Evolutionary conservation across 2,329 filamentous ascomycete species (phyloP), one percentile per base, ranked within the genome.

Genomic region (Hypoxylon rubiginosum): DNA sequence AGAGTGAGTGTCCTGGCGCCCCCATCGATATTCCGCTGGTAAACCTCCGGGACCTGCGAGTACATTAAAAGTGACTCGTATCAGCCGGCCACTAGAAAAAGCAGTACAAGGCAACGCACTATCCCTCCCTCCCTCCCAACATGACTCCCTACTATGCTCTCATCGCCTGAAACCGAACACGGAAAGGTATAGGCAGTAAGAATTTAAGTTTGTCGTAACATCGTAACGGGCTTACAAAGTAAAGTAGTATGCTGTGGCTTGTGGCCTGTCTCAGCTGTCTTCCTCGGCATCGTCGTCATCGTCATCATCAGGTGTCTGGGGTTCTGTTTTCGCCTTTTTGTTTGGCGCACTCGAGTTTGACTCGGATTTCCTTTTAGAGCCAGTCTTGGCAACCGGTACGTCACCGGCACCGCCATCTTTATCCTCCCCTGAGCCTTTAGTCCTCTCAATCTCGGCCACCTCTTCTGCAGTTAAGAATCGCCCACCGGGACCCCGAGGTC

Each of bases 391-490:
- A 8, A 76, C 70, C 4, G 71, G 68, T 30, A 73, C 54, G 58
- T 81, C 75, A 43, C 67, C 63, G 24, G 70, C 68, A 60, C 74
- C 77, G n/a, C 79, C 73, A 4, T 78, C 78, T 58, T 81, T 76
- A 46, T 79, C 79, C 8, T 78, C 80, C 7, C 74, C 74, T 15
- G 81, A 72, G 55, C 80, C 82, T 73, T 87, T 87, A 51, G 85
- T 86, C 72, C 89, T 88, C 76, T 97, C 94, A 84, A 97, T 94
- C 54, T 92, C 91, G 5, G 94, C 93, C 3, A 97, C 94, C 79
- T 99, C 96, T 62, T 98, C 96, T 1, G 96, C 95, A 0, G 96
- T 99, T 78, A 99, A 82, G 85, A 99, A 99, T 24, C 96, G 91
- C 21, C 96, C 96, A 57, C 96, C 96, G 0, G 96, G 96, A 15